Conservation (phyloP, 2,329 filamentous ascomycete genomes). For the Scedosporium dehoogii region DNA sequence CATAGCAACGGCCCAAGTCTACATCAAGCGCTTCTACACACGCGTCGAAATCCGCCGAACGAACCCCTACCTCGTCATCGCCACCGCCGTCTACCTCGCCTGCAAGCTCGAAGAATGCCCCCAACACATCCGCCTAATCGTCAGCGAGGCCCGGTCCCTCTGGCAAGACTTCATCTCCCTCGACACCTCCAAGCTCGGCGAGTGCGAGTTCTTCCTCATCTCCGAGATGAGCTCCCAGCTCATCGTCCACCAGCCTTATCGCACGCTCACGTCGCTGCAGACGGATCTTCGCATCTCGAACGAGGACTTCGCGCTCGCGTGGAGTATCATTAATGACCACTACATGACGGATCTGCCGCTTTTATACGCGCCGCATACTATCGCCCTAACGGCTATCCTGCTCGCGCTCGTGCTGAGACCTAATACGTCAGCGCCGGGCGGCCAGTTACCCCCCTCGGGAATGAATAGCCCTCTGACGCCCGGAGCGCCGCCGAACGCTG, state of each 20-base stretch:
- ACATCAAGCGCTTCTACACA: slow-evolving; percentile 87
- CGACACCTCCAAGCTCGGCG: slow-evolving; percentile 76
- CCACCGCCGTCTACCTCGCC: slow-evolving; percentile 89
- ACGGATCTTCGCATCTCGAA: slow-evolving; percentile 59
- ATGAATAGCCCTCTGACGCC: not conserved
- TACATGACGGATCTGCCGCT: slow-evolving; percentile 88
- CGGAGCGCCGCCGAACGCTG: slow-evolving; percentile 15
- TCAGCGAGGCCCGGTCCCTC: slow-evolving; percentile 73
- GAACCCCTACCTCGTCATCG: slow-evolving; percentile 85
- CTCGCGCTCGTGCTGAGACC: slow-evolving; percentile 76
- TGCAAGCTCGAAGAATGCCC: slow-evolving; percentile 98
- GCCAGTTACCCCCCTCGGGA: not conserved
- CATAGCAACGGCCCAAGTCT: slow-evolving; percentile 87
- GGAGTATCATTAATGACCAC: slow-evolving; percentile 82
- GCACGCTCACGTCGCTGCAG: slow-evolving; percentile 64
- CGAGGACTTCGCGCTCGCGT: slow-evolving; percentile 69
- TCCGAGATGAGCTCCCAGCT: slow-evolving; percentile 84
- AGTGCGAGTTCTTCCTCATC: slow-evolving; percentile 90
- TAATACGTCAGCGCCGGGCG: slow-evolving; percentile 16
- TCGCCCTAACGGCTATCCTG: slow-evolving; percentile 79
- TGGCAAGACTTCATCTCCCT: slow-evolving; percentile 72
- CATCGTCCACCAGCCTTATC: slow-evolving; percentile 85
- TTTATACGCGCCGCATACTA: slow-evolving; percentile 73
- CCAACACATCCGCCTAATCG: slow-evolving; percentile 87
- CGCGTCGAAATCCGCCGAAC: slow-evolving; percentile 85